Evolutionary conservation across 495 filamentous ascomycete species (phyloP).

Genomic region (Podospora appendiculata): DNA sequence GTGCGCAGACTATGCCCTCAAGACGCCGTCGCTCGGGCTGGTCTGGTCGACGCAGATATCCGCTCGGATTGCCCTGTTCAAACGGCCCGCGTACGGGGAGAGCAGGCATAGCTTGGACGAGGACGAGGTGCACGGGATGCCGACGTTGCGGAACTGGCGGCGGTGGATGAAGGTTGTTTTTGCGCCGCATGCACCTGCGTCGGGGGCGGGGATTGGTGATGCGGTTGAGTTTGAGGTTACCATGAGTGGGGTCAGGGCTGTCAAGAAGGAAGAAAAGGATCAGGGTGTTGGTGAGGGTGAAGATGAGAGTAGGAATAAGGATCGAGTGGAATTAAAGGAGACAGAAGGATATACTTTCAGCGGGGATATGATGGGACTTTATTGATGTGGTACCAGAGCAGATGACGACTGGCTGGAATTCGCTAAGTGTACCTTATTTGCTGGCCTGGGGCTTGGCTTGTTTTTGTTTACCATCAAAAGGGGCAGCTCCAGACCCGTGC

Average conservation of each 20-base stretch:
- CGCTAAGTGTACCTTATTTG: no score
- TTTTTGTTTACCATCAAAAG: no score
- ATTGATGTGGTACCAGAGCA: no score
- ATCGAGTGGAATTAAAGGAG: background rate
- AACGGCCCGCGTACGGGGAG: conserved; percentile 39
- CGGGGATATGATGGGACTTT: no score
- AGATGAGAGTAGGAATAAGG: background rate
- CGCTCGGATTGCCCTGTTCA: conserved; percentile 71
- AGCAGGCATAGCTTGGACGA: conserved; percentile 13
- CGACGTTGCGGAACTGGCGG: conserved; percentile 36
- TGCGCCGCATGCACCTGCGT: conserved; percentile 54
- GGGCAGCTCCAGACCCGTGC: no score
- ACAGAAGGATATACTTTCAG: no score
- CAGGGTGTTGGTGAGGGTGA: conserved; percentile 7
- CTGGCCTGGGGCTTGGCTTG: no score
- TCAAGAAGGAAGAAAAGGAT: conserved; percentile 3
- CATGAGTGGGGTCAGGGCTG: conserved; percentile 42
- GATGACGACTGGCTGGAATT: no score
- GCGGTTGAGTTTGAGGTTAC: conserved; percentile 51
- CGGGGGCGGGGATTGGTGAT: conserved; percentile 30
- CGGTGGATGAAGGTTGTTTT: conserved; percentile 79
- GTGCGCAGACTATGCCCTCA: conserved; percentile 37
- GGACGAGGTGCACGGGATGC: conserved; percentile 20
- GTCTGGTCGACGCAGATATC: conserved; percentile 87
- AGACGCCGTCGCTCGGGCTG: conserved; percentile 80